phyloP scores from a whole-genome alignment of 176 grass and related monocot genomes.

The Eragrostis curvula region DNA sequence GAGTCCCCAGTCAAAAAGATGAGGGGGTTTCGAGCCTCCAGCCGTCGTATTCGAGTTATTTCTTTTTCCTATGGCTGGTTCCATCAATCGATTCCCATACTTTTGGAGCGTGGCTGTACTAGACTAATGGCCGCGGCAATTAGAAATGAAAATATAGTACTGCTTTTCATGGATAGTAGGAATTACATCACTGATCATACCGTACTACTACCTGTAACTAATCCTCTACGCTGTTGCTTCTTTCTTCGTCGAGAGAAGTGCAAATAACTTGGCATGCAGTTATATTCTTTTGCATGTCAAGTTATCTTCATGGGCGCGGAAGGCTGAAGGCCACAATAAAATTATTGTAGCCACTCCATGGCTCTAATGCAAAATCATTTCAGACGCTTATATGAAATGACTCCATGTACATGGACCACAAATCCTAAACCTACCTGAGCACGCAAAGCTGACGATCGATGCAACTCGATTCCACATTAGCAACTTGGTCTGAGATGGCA shows the following conservation, averaged over 20 bases:
- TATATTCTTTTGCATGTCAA: background rate
- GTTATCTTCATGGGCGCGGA: background rate
- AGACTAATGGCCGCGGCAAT: background rate
- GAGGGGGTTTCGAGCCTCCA: conserved; percentile 2
- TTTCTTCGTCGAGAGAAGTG: background rate
- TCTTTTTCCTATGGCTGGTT: conserved; percentile 30
- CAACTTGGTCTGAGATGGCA: background rate
- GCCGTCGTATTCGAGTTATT: conserved; percentile 10
- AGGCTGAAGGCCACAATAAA: background rate
- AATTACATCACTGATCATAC: background rate
- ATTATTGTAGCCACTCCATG: background rate
- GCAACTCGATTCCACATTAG: background rate
- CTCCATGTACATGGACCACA: conserved; percentile 28
- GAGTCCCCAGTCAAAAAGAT: conserved; percentile 56
- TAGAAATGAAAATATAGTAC: conserved; percentile 2
- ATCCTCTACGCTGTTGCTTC: background rate
- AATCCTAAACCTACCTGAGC: conserved; percentile 19
- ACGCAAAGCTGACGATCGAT: background rate
- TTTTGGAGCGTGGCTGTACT: conserved; percentile 53
- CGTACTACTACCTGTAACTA: background rate
- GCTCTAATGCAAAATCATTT: conserved; percentile 37
- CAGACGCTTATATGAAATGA: conserved; percentile 28
- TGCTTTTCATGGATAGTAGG: background rate
- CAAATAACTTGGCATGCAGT: background rate
- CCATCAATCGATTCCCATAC: conserved; percentile 48